Evolutionary conservation across 805 yeast species (phyloP).

Genomic region (Candida glaebosa): DNA sequence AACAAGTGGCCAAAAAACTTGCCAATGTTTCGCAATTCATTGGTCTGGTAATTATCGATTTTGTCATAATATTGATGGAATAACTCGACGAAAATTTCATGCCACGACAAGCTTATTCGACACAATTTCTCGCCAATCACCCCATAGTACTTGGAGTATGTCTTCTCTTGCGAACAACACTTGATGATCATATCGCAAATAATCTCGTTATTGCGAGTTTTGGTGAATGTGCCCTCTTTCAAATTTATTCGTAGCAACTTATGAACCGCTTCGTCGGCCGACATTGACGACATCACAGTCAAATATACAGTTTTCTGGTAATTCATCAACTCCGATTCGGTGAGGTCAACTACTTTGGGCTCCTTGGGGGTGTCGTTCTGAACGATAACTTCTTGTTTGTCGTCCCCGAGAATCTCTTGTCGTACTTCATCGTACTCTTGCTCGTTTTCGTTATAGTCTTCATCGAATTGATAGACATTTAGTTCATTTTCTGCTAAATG

Average conservation of each 20-base stretch:
- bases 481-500: conserved; percentile 44
- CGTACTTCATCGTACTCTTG: conserved; percentile 40
- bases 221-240: conserved; percentile 6
- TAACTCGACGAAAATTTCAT: conserved; percentile 43
- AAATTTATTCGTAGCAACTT: conserved; percentile 56
- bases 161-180: conserved; percentile 80
- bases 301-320: conserved; percentile 77
- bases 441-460: conserved; percentile 49
- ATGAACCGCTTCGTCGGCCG: conserved; percentile 91
- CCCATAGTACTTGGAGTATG: conserved; percentile 84
- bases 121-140: conserved; percentile 67
- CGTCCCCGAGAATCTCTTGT: conserved; percentile 45
- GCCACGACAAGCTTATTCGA: conserved; percentile 54
- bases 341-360: conserved; percentile 55
- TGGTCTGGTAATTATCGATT: conserved; percentile 67
- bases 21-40: conserved; percentile 74
- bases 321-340: conserved; percentile 59
- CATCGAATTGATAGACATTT: conserved; percentile 51
- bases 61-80: conserved; percentile 56
- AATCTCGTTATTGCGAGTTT: conserved; percentile 40
- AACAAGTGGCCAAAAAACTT: conserved; percentile 83
- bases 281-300: conserved; percentile 83
- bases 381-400: conserved; percentile 9
- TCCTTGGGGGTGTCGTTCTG: conserved; percentile 6
- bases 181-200: conserved; percentile 72